Base-by-base conservation (phyloP, 2,329 filamentous ascomycete genomes). In the Fusarium musae region DNA sequence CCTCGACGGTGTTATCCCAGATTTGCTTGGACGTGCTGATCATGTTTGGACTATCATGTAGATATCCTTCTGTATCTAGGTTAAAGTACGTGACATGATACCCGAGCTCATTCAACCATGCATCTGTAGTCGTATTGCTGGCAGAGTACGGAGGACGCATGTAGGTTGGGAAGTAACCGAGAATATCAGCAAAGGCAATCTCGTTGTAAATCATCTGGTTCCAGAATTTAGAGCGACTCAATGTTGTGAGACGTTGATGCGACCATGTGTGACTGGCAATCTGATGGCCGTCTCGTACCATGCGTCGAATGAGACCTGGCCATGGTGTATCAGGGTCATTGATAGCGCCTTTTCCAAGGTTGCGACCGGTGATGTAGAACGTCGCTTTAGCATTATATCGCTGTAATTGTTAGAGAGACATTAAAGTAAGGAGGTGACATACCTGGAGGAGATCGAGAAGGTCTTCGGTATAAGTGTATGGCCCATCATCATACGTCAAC, bases 71-170 rank as follows among this genome's bases (percentile, higher is more conserved):
- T 6, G 89, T 91, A 76, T 91, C 89, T 49, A 91, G 81, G 77
- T 90, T 87, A 75, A 89, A 90, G 80, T 90, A 89, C 34, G 85
- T 84, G 75, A 90, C 77, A 76, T 90, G 87, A 79, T 90, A 90
- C n/a, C 86, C 87, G 10, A 90, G 73, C 32, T 80, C 79, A 19
- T 75, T 80, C 46, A 86, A 75, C 79, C 82, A 79, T 26, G 75
- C 79, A 52, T 85, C 83, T 11, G 83, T 84, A 0, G 72, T 79
- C 8, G 64, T 64, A 56, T 83, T 83, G 77, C 84, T 85, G 37
- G 83, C 84, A n/a, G 84, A 85, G 79, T 85, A 86, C 0, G 85
- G 85, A 1, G 85, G 82, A 2, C 84, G 83, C 81, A 86, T 82
- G 76, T 85, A 85, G 1, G 81, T 83, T 9, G 83, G 83, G 63